Evolutionary conservation across 495 filamentous ascomycete genomes (phyloP).

Genomic region (Monascus purpureus): DNA sequence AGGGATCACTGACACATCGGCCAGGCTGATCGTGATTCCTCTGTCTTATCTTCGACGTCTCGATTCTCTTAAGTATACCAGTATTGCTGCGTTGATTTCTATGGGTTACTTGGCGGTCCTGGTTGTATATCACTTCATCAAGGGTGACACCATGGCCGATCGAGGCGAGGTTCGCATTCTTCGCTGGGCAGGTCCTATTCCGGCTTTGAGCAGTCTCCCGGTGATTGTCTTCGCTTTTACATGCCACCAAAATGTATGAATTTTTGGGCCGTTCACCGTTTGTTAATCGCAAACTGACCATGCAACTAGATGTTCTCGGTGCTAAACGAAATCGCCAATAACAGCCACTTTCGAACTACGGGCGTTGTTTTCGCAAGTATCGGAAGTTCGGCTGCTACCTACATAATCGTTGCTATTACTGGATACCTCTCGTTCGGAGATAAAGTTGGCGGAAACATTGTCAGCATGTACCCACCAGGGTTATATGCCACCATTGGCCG

Average conservation of each 20-base stretch:
- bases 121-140: slow-evolving; percentile 77
- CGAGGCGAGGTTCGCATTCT: slow-evolving; percentile 60
- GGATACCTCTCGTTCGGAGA: slow-evolving; percentile 92
- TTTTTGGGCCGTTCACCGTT: slow-evolving; percentile 2
- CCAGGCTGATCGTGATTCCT: slow-evolving; percentile 82
- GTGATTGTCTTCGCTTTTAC: slow-evolving; percentile 98
- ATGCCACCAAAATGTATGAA: slow-evolving; percentile 85
- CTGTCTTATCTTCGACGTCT: slow-evolving; percentile 79
- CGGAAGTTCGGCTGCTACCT: slow-evolving; percentile 64
- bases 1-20: not conserved
- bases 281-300: slow-evolving; percentile 2
- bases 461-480: slow-evolving; percentile 77
- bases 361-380: slow-evolving; percentile 70
- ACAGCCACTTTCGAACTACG: slow-evolving; percentile 68
- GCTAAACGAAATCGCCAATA: slow-evolving; percentile 82
- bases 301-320: slow-evolving; percentile 85
- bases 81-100: slow-evolving; percentile 76
- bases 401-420: slow-evolving; percentile 84
- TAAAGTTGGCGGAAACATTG: slow-evolving; percentile 77
- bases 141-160: slow-evolving; percentile 59
- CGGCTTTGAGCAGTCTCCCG: slow-evolving; percentile 72
- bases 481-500: slow-evolving; percentile 80
- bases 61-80: slow-evolving; percentile 95
- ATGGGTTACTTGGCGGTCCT: slow-evolving; percentile 89
- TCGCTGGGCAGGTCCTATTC: slow-evolving; percentile 63